These are phyloP conservation scores for Micractinium conductrix DNA, from an alignment of 139 green algal genomes.

Conservation along the genomic window DNA sequence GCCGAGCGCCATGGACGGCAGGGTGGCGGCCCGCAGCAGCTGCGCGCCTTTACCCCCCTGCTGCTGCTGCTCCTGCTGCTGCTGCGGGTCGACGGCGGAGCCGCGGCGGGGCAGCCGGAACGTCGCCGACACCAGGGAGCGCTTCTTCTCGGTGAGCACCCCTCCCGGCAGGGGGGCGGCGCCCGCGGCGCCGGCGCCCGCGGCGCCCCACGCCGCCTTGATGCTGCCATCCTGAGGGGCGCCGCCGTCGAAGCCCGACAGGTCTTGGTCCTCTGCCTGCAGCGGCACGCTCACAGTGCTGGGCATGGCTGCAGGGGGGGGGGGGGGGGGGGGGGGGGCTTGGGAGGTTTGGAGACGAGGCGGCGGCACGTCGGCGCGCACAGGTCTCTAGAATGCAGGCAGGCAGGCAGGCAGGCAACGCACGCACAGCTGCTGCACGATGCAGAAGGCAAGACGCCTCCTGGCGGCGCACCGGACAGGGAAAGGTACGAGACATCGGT, in stretches of 20 bases:
- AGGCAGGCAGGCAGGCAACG: no score
- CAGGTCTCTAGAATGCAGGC: no score
- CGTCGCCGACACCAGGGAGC: not conserved
- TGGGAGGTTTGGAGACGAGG: no score
- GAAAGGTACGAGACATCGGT: slow-evolving; percentile 10
- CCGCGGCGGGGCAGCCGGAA: not conserved
- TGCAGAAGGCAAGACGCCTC: no score
- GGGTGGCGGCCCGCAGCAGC: not conserved
- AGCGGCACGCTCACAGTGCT: not conserved
- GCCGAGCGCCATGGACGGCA: not conserved
- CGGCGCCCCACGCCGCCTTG: not conserved
- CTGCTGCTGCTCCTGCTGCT: slow-evolving; percentile 7
- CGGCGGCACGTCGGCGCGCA: no score
- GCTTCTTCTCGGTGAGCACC: not conserved
- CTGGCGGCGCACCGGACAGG: no score
- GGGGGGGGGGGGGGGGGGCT: no score
- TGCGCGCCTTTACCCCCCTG: not conserved
- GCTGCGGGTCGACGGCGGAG: no score
- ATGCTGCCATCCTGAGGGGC: not conserved
- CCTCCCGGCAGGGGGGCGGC: not conserved
- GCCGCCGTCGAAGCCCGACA: slow-evolving; percentile 13
- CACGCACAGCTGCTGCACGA: no score
- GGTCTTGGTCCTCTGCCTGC: slow-evolving; percentile 6
- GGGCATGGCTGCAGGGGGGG: not conserved
- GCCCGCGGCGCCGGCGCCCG: not conserved